Evolutionary conservation across 1,139 yeast species (phyloP).

Genomic region (Hemisphaericaspora lyxosophila): DNA sequence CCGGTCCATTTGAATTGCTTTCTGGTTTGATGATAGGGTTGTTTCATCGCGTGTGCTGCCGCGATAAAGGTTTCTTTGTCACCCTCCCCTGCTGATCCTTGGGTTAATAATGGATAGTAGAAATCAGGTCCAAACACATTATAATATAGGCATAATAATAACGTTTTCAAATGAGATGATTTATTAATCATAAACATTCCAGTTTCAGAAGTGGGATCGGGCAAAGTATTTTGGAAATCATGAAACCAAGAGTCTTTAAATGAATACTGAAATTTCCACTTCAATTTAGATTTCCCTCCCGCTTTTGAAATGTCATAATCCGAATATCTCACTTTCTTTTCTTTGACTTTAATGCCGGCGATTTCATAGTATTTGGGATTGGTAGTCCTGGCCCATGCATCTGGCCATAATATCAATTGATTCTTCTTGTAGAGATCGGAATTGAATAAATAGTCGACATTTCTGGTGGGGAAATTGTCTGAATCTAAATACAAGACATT

Average conservation of each 20-base stretch:
- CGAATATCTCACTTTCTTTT: constrained; percentile 37
- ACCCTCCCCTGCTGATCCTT: constrained; percentile 73
- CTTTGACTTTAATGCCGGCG: constrained; percentile 39
- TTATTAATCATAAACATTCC: constrained; percentile 63
- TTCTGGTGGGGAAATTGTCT: constrained; percentile 60
- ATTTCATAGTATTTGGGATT: constrained; percentile 48
- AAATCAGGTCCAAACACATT: constrained; percentile 59
- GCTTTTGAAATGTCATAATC: constrained; percentile 31
- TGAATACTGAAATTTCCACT: constrained; percentile 31
- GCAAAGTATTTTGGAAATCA: constrained; percentile 56
- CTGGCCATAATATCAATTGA: constrained; percentile 53
- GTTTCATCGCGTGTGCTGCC: constrained; percentile 53
- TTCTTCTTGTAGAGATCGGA: constrained; percentile 39
- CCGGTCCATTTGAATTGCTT: constrained; percentile 56
- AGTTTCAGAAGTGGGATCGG: constrained; percentile 64
- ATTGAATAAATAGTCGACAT: constrained; percentile 51
- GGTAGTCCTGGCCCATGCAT: constrained; percentile 51
- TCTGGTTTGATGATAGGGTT: constrained; percentile 55
- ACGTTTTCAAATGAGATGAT: constrained; percentile 47
- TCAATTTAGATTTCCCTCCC: constrained; percentile 20
- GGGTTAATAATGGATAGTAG: constrained; percentile 62
- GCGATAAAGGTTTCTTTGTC: constrained; percentile 70
- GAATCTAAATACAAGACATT: constrained; percentile 64
- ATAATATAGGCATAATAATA: constrained; percentile 55
- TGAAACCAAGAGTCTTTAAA: constrained; percentile 45